Evolutionary conservation across 2,329 filamentous ascomycete genomes (phyloP), one percentile per base, ranked within the genome.

Genomic region (Atkinsonella hypoxylon): DNA sequence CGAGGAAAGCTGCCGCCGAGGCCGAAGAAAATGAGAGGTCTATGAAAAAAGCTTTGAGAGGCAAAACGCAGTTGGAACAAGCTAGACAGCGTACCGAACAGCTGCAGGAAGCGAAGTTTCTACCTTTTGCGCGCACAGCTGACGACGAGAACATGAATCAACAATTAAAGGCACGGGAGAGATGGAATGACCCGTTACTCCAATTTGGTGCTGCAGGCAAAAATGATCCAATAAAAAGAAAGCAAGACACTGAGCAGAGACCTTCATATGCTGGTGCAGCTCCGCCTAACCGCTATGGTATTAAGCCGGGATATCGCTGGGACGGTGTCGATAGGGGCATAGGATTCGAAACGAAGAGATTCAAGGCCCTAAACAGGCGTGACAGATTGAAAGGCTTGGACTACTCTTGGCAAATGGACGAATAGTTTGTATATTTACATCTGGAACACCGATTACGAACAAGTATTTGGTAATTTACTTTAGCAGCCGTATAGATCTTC

Each of bases 321-420:
- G 93, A 98, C 73, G 93, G 94, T 6, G 93, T 98, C 17, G 93
- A 98, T 72, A 77, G 93, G 57, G 77, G 88, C 18, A 98, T 89
- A 69, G 91, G 91, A 0, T 97, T 96, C 64, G 93, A 98, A 71
- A 85, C 81, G 55, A 85, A 96, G 63, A 86, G 90, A 70, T 97
- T 97, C 70, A 89, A 86, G 64, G 87, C 89, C 2, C 73, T 90
- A 57, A 96, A 96, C 65, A 74, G 81, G 58, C 79, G 79, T 58
- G 81, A 83, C 60, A 82, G 89, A 64, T 81, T 85, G 59, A 85
- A 87, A 67, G 84, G 84, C 32, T 67, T 97, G 61, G 83, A 91
- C 60, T 97, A 96, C 67, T 82, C 85, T 32, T 98, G 91, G 93
- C 88, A 96, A 73, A 93, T 94, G 85, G 93, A 96, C 70, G 87